These are phyloP conservation scores for Blastomyces parvus DNA, from an alignment of 2,329 filamentous ascomycete species.

Conservation along the genomic window DNA sequence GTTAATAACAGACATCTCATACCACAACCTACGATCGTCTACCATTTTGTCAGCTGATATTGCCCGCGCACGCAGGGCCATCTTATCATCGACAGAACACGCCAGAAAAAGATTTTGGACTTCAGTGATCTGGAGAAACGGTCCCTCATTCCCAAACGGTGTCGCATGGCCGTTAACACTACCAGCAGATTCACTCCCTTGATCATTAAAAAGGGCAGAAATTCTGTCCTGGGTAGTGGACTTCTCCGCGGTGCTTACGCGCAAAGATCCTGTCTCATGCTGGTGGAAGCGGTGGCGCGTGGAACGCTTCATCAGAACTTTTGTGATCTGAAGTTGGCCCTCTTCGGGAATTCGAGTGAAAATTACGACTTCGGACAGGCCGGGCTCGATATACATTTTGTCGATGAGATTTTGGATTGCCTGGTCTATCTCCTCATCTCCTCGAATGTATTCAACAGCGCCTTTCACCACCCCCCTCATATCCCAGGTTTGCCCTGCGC, in stretches of 20 bases:
- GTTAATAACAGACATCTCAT: conserved; percentile 32
- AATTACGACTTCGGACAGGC: conserved; percentile 21
- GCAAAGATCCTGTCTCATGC: neutral
- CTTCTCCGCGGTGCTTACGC: neutral
- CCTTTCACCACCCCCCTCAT: conserved; percentile 27
- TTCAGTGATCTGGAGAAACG: conserved; percentile 31
- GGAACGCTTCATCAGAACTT: conserved; percentile 28
- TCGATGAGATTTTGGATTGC: conserved; percentile 26
- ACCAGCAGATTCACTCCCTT: conserved; percentile 11
- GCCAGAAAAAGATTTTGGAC: conserved; percentile 29
- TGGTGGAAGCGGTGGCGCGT: conserved; percentile 24
- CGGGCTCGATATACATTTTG: conserved; percentile 27
- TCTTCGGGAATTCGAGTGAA: conserved; percentile 21
- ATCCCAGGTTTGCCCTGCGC: conserved; percentile 34
- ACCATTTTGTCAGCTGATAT: conserved; percentile 23
- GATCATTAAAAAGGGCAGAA: neutral
- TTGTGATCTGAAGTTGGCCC: conserved; percentile 22
- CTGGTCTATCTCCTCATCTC: conserved; percentile 21
- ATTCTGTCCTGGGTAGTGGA: neutral
- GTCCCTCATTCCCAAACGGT: conserved; percentile 18
- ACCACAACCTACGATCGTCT: conserved; percentile 29
- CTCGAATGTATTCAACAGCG: conserved; percentile 19
- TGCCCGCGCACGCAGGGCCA: conserved; percentile 24
- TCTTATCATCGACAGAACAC: conserved; percentile 16
- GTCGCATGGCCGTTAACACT: neutral